Base-by-base conservation (phyloP, 768 basidiomycete species). In the Lenzites betulinus region DNA sequence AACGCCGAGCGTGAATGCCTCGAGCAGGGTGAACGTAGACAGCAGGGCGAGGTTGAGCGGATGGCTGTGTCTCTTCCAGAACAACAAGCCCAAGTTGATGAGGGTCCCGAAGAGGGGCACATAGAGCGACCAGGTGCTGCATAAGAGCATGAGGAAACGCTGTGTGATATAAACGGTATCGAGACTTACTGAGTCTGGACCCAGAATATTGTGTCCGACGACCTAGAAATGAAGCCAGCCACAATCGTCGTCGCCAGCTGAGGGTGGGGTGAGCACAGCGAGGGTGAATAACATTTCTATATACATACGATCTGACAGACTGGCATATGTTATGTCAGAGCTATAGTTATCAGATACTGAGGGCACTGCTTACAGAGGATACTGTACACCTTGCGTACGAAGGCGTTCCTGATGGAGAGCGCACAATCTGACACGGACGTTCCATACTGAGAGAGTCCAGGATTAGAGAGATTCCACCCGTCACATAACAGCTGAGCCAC, bases 61-160 rank as follows among this genome's bases (percentile, higher is more conserved):
- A 72, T 92, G 86, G 71, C 84, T 86, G 74, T 96, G 95, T 58
- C 95, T 87, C 75, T 97, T 95, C 90, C 90, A 95, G 78, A 86
- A 96, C 5, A 95, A 82, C 36, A 92, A 75, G 1, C 87, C 86
- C 28, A 97, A 84, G 62, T 89, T 90, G 67, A 90, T 73, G 59
- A 98, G 77, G 22, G 92, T 89, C 22, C 87, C 92, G 63, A 94
- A 82, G 38, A 93, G 78, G 12, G 90, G 86, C 23, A 92, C 76
- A 70, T 89, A 92, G 76, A 93, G 84, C 2, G 89, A 70, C 94
- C 95, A 96, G 36, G 79, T 68, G 69, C 91, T 93, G 56, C 1
- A 43, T 8, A 35, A 36, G 25, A 30, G 18, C 39, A 47, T 48
- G 56, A 44, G 43, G 13, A 11, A 43, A 49, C 41, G 23, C 44